Evolutionary conservation across 768 basidiomycete species (phyloP), one percentile per base, ranked within the genome.

Genomic region (Boletus sp.): DNA sequence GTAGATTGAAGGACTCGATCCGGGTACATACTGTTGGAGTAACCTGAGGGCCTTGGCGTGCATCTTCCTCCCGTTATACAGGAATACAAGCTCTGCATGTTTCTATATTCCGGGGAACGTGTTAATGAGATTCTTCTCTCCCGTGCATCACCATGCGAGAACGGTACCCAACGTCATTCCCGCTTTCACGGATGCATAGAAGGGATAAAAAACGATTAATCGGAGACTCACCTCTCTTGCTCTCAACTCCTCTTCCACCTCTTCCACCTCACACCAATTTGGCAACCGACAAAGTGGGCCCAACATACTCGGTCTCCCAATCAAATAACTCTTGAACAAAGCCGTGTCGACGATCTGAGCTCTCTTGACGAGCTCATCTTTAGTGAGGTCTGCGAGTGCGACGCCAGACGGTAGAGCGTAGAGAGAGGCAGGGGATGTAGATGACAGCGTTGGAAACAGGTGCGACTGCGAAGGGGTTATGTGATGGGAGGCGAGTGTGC

Each of bases 261-360:
- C 90, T 5, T 84, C 84, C 1, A 98, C 94, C 65, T 98, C 97
- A 70, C 96, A 98, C 93, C 94, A 99, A 70, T 97, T 98, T 3
- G 91, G 83, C 25, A 96, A 75, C 40, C 96, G 81, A 70, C 96
- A 98, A 47, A 98, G 71, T 30, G 91, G 84, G 0, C 91, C 93
- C 10, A 98, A 74, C 53, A 99, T 73, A 13, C 79, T 81, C 0
- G 96, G 93, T 41, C 88, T 77, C 39, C 88, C 86, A 21, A 91
- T 78, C 21, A 98, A 74, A 69, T 96, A 97, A 3, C 88, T 85
- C 72, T 97, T 96, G 72, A 98, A 94, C 59, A 98, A 73, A 9
- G 91, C 95, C 1, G 97, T 98, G 64, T 98, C 93, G 25, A 98
- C 89, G 33, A 98, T 85, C 72, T 98, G 95, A 1, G 94, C 93